These are phyloP conservation scores for Dipteronia sinensis DNA, from an alignment of 345 rosid genomes.

Conservation along the genomic window DNA sequence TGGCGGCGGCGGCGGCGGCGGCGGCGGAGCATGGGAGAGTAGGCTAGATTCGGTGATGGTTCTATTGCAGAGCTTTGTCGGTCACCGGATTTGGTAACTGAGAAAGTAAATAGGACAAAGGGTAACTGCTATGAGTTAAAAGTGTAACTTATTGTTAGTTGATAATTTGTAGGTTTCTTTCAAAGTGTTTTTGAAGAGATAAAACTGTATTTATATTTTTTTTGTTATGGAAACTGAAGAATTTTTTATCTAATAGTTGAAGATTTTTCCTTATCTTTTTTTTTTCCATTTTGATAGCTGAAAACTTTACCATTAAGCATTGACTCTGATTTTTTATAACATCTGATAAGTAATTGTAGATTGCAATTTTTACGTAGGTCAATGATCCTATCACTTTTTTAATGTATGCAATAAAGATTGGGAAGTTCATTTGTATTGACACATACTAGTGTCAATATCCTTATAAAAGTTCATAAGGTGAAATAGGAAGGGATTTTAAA, in stretches of 20 bases:
- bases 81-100: no score
- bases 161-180: neutral
- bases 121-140: conserved; percentile 3
- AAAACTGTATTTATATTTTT: no score
- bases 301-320: neutral
- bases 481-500: neutral
- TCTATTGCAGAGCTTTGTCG: no score
- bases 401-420: neutral
- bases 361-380: neutral
- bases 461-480: neutral
- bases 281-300: neutral
- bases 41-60: no score
- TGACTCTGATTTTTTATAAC: neutral
- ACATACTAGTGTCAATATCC: neutral
- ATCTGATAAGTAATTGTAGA: neutral
- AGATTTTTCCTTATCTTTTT: neutral
- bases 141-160: conserved; percentile 1
- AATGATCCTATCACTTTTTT: neutral
- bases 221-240: neutral
- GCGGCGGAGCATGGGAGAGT: no score
- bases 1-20: no score
- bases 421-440: neutral
- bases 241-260: neutral
- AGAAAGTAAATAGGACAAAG: neutral
- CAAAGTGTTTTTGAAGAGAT: neutral